Base-by-base conservation (phyloP, 257 asterid species). In the Salvia hispanica region DNA sequence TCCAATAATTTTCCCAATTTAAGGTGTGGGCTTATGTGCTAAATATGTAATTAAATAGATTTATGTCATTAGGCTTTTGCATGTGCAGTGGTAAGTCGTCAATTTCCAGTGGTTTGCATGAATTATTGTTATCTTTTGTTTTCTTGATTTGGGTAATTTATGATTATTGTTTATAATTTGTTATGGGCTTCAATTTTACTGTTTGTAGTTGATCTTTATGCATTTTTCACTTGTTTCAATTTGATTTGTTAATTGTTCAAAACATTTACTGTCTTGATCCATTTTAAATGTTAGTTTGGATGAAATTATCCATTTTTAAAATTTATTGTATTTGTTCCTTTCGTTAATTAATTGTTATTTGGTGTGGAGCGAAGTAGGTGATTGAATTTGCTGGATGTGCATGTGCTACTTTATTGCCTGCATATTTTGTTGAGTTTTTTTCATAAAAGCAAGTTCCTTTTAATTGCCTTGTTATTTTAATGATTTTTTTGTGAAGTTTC, bases 41-140 rank as follows among this genome's bases (percentile, higher is more conserved):
- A 42, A 67, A 37, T 62, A 72, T 58, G 10, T 18, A 56, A 66
- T 69, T 79, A 44, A 54, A 37, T 21, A 31, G 14, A 47, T 83
- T 73, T 45, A 3, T 36, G 74, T 58, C 64, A 15, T 68, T 71
- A 46, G 65, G 48, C 48, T 73, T 74, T 75, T 83, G 76, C 69
- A 62, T 58, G 82, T 58, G 70, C 50, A 58, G 74, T 60, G 7
- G 37, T 25, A 62, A 63, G 62, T 58, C 71, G 64, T 63, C 44
- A 40, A 70, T 78, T 75, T 70, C 34, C 37, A 68, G 64, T 72
- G 74, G 74, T 67, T 56, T 72, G 40, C 40, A 50, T 67, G 75
- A 36, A 15, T 62, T 25, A 25, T 25, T 62, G 0, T 36, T 55
- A 51, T 0, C 28, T 56, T 25, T 62, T 43, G 31, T 44, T 46